Base-by-base conservation (phyloP, 139 green algal genomes). In the Monoraphidium neglectum region DNA sequence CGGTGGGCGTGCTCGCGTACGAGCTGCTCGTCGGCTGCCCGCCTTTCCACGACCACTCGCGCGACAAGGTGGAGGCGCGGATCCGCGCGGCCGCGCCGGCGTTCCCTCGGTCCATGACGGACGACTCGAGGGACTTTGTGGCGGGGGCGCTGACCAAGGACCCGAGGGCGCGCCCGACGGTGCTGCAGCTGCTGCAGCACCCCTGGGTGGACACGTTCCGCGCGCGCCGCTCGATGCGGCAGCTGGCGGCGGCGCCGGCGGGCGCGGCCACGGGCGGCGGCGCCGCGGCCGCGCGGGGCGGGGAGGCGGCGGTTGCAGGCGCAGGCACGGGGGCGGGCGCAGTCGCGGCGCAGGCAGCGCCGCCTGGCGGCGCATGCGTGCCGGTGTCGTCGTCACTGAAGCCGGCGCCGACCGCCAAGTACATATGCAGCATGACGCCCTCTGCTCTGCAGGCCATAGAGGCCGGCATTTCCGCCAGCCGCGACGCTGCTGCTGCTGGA, bases 131-230 rank as follows among this genome's bases (percentile, higher is more conserved):
- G 4, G 68, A 73, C 69, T 90, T 90, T 56, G 84, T 90, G 62
- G 54, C 59, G 2, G 35, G 64, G 2, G 82, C 79, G 4, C 72
- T 90, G 47, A 53, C 63, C 35, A 90, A 90, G 67, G 76, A 86
- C 61, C 64, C 83, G 28, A 26, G 77, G 21, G 74, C 86, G 76
- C 78, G 86, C 2, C 83, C 83, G 35, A 85, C 79, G 1, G 67
- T 86, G 15, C 51, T 72, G 47, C 76, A 87, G 67, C 86, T 90
- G 82, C 69, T 90, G 36, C 72, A 83, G 54, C 79, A 87, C 38
- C 85, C 85, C 21, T 90, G 85, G 85, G 80, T 90, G 35, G 79
- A 74, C 67, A 84, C 83, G 38, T 81, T 76, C 77, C 76, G 79
- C 32, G 60, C 61, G 21, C 82, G 82, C 64, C 82, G 82, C 51